Base-by-base conservation (phyloP, 1,284 basidiomycete species). In the Heliocybe sulcata region DNA sequence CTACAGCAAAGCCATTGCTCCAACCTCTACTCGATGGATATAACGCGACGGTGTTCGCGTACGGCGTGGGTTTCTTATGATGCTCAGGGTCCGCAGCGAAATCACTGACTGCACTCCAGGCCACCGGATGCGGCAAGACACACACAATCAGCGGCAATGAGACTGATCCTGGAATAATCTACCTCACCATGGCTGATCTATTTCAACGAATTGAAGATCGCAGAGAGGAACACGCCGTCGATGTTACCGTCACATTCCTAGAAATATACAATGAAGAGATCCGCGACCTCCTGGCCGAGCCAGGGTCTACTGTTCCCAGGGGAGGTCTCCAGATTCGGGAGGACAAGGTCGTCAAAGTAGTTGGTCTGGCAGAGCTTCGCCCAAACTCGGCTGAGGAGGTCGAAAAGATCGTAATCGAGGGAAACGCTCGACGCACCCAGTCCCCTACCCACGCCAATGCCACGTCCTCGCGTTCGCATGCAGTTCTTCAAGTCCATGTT, bases 201-300 rank as follows among this genome's bases (percentile, higher is more conserved):
- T 98, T 97, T 68, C 85, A 87, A 61, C 82, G 86, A 50, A 95
- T 98, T 59, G 85, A 91, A 54, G 91, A 94, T 63, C 80, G 87
- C 56, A 81, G 77, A 64, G 89, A 90, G 54, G 87, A 95, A 33
- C 85, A 85, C 77, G 85, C 85, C 54, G 85, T 88, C 38, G 88
- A 94, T 62, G 89, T 98, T 51, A 79, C 85, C 63, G 90, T 98
- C 55, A 94, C 93, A 2, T 97, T 97, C 72, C 83, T 98, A 56
- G 95, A 98, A 70, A 96, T 98, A 54, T 98, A 98, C 77, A 98
- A 98, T 67, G 95, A 98, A 70, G 92, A 93, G 66, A 98, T 98
- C 61, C 89, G 92, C n/a, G 95, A 98, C 69, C 84, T 98, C 19
- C 84, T 98, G 45, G 73, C 85, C 1, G 91, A 94, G 59, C 74